phyloP scores from a whole-genome alignment of 2,329 filamentous ascomycete genomes.

The Tolypocladium tundrense region DNA sequence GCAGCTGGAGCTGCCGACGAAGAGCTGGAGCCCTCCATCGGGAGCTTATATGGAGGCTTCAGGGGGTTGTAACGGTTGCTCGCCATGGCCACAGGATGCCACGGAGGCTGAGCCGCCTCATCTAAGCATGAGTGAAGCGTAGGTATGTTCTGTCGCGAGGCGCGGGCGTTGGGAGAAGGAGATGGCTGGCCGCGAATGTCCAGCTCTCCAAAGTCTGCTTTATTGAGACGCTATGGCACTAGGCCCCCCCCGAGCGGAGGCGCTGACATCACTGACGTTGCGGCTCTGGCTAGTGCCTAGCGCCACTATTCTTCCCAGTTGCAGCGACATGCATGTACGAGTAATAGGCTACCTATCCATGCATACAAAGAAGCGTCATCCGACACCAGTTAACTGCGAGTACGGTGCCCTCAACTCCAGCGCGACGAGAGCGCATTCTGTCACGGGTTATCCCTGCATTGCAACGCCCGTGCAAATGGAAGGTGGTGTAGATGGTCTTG shows the following conservation, averaged over 20 bases:
- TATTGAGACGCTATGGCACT: too few relatives aligned
- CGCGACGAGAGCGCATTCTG: neutral
- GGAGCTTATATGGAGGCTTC: neutral
- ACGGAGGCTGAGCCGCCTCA: neutral
- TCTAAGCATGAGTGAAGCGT: neutral
- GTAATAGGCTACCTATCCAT: too few relatives aligned
- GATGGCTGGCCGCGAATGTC: neutral
- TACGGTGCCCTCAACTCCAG: neutral
- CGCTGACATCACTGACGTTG: neutral
- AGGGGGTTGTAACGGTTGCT: neutral
- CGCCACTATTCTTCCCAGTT: neutral
- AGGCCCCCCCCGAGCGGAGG: neutral
- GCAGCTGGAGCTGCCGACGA: slow-evolving; percentile 3
- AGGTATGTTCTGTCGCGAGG: neutral
- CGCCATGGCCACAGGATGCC: neutral
- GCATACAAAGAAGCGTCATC: neutral
- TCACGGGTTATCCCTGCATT: neutral
- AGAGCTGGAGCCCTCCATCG: neutral
- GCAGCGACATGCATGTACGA: neutral
- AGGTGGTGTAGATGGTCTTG: neutral
- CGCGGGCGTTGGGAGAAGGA: neutral
- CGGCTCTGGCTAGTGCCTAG: neutral
- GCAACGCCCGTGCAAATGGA: neutral
- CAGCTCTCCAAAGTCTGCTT: neutral
- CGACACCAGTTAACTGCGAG: neutral